Conservation (phyloP, 805 yeast genomes). For the Clavispora carvajalis region DNA sequence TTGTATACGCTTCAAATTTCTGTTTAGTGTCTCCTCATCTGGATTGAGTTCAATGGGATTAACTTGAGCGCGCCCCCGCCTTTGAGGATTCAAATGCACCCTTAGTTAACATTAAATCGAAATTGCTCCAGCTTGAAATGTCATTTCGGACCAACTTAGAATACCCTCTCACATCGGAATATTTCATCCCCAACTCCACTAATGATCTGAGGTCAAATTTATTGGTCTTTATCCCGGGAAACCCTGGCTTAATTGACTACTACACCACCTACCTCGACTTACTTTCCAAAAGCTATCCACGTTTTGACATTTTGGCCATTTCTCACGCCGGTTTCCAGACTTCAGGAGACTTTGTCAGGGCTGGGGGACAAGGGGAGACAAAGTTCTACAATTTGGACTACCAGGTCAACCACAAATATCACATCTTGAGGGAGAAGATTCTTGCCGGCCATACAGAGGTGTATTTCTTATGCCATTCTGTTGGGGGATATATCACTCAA, state of each 20-base stretch:
- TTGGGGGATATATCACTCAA: constrained; percentile 64
- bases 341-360: constrained; percentile 22
- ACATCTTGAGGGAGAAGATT: constrained; percentile 38
- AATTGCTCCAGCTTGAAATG: neutral
- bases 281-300: constrained; percentile 38
- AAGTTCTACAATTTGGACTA: constrained; percentile 40
- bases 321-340: constrained; percentile 58
- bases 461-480: constrained; percentile 61
- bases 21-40: no score
- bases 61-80: no score
- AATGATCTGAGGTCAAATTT: constrained; percentile 18
- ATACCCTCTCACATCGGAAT: constrained; percentile 26
- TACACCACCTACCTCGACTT: constrained; percentile 49
- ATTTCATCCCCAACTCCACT: constrained; percentile 5
- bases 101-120: neutral
- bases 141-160: constrained; percentile 8
- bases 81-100: neutral
- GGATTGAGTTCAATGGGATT: no score
- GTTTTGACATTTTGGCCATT: constrained; percentile 50
- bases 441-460: constrained; percentile 23
- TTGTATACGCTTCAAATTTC: no score
- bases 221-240: constrained; percentile 65
- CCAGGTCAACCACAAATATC: constrained; percentile 56
- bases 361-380: constrained; percentile 6
- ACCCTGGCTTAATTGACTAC: constrained; percentile 68